phyloP scores from a whole-genome alignment of 176 grass and related monocot genomes.

The Zoysia japonica region DNA sequence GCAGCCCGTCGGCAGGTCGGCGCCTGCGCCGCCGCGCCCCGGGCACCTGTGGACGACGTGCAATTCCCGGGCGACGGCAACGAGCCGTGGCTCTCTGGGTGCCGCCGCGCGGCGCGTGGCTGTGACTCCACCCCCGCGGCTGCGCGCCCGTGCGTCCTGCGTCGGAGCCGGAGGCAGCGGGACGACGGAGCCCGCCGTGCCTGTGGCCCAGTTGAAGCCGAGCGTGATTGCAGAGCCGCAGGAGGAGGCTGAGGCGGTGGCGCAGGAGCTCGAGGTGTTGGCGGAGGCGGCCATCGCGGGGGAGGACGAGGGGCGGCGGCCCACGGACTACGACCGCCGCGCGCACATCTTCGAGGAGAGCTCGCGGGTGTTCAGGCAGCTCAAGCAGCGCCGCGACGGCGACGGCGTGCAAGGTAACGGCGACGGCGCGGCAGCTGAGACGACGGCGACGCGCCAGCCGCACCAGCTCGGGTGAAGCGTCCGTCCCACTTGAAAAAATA shows the following conservation, averaged over 20 bases:
- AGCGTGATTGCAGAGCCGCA: not conserved
- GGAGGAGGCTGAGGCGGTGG: not conserved
- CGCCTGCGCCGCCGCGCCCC: not conserved
- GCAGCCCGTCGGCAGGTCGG: not conserved
- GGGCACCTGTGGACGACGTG: not conserved
- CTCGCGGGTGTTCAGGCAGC: conserved; percentile 62
- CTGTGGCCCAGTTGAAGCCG: not conserved
- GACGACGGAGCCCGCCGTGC: not conserved
- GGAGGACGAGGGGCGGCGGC: conserved; percentile 50
- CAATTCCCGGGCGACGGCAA: too few species aligned
- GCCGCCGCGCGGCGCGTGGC: not conserved
- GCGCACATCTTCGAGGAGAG: conserved; percentile 79
- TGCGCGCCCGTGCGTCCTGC: not conserved
- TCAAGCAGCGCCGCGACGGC: conserved; percentile 49
- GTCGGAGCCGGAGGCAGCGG: not conserved
- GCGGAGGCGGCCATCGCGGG: conserved; percentile 61
- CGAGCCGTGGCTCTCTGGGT: not conserved
- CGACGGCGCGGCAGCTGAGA: conserved; percentile 12
- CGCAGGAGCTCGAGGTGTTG: conserved; percentile 55
- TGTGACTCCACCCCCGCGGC: not conserved
- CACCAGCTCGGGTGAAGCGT: not conserved
- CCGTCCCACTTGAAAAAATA: not conserved
- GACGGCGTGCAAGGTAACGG: not conserved
- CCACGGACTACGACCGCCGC: conserved; percentile 39
- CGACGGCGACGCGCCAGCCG: not conserved